Evolutionary conservation across 1,284 basidiomycete species (phyloP), one percentile per base, ranked within the genome.

Genomic region (Dichomitus squalens): DNA sequence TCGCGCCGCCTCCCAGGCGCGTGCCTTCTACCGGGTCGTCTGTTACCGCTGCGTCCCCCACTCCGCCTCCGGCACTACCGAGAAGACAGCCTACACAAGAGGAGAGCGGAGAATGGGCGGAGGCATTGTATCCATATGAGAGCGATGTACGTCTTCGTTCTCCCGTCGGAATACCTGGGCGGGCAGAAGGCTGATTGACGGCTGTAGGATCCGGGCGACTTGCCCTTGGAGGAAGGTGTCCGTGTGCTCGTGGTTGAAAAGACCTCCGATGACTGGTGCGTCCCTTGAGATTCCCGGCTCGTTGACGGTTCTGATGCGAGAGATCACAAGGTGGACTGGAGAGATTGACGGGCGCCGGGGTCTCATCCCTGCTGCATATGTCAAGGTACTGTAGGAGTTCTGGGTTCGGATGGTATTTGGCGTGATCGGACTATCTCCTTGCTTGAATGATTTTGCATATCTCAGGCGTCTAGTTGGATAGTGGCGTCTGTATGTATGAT

Each of bases 321-420:
- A 23, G 9, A 14, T 29, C 38, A 23, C 35, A 50, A 92, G 89
- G 89, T 92, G 89, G 89, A 88, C 83, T 7, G 90, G 87, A 9
- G 84, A 87, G 70, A 70, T 82, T 27, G 76, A 87, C 61, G 86
- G 86, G 12, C 80, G 74, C 66, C 77, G 78, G 49, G 89, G 90
- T 3, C 72, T 90, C 23, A 85, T 92, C 65, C 89, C 89, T 16
- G 88, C 88, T 7, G 81, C 88, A 21, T 92, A 92, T 72, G 88
- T 88, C 65, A 85, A 85, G 67, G 57, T 85, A 23, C 63, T 89
- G 20, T 70, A 53, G 51, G 36, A 0, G 21, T 44, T n/a, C n/a
- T n/a, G n/a, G n/a, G n/a, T n/a, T n/a, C n/a, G n/a, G 11, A 23
- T 18, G 8, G 3, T 27, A 33, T 35, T 27, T 16, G 12, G 23